Conservation (phyloP, 805 yeast species). For the Metschnikowia matae region DNA sequence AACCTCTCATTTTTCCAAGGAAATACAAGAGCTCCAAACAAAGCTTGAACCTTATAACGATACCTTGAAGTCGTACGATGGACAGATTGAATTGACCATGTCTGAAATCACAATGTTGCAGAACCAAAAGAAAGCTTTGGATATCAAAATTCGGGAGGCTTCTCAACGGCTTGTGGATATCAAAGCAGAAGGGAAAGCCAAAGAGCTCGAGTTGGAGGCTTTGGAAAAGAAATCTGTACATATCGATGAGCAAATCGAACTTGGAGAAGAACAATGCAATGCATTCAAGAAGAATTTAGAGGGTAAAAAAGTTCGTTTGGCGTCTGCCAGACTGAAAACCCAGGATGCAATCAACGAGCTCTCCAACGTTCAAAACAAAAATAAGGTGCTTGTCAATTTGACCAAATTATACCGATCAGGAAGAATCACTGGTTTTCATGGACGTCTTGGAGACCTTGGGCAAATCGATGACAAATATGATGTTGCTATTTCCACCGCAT, state of each 20-base stretch:
- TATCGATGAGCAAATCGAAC: slow-evolving; percentile 48
- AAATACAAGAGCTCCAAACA: slow-evolving; percentile 60
- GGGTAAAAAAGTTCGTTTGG: slow-evolving; percentile 51
- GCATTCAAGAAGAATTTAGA: slow-evolving; percentile 47
- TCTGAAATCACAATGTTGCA: slow-evolving; percentile 60
- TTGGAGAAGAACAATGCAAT: slow-evolving; percentile 56
- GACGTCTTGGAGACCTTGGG: slow-evolving; percentile 91
- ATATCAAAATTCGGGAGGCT: slow-evolving; percentile 43
- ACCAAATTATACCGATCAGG: slow-evolving; percentile 72
- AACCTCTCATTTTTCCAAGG: slow-evolving; percentile 62
- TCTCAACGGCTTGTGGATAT: slow-evolving; percentile 43
- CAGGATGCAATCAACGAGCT: slow-evolving; percentile 63
- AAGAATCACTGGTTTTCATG: slow-evolving; percentile 79
- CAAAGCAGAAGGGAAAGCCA: slow-evolving; percentile 45
- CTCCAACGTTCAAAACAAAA: slow-evolving; percentile 60
- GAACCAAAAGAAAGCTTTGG: slow-evolving; percentile 42
- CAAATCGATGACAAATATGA: slow-evolving; percentile 84
- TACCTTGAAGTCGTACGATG: slow-evolving; percentile 56
- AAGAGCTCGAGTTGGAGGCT: slow-evolving; percentile 44
- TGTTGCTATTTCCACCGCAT: slow-evolving; percentile 92
- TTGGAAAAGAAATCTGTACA: slow-evolving; percentile 47
- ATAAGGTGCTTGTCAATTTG: slow-evolving; percentile 66
- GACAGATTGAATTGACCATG: slow-evolving; percentile 59
- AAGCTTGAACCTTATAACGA: slow-evolving; percentile 82
- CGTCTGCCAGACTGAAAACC: slow-evolving; percentile 54